phyloP scores from a whole-genome alignment of 192 early-diverging fungal genomes.

The Funneliformis geosporum region DNA sequence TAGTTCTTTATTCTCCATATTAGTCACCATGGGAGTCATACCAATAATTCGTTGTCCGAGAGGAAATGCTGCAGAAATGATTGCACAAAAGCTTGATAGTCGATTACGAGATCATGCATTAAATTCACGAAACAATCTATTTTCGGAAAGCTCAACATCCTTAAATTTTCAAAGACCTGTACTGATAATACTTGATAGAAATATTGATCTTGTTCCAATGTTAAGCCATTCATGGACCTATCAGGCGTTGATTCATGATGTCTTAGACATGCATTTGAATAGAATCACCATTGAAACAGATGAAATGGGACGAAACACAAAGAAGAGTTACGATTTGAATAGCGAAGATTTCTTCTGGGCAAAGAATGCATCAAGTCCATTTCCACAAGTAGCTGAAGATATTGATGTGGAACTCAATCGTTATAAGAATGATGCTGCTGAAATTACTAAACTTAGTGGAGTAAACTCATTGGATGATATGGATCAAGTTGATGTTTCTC shows the following conservation, averaged over 20 bases:
- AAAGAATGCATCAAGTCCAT: constrained; percentile 87
- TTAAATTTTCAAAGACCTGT: constrained; percentile 76
- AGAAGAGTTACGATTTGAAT: constrained; percentile 87
- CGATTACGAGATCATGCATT: constrained; percentile 89
- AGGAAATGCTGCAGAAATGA: constrained; percentile 92
- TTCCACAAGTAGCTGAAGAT: constrained; percentile 96
- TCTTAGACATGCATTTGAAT: constrained; percentile 91
- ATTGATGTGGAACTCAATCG: constrained; percentile 91
- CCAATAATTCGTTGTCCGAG: constrained; percentile 90
- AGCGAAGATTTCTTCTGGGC: constrained; percentile 92
- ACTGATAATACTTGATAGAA: constrained; percentile 88
- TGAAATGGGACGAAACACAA: constrained; percentile 63
- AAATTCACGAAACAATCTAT: constrained; percentile 86
- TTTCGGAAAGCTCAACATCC: constrained; percentile 57
- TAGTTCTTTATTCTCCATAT: constrained; percentile 81
- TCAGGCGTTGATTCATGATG: constrained; percentile 93
- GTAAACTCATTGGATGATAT: constrained; percentile 82
- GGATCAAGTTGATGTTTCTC: constrained; percentile 71
- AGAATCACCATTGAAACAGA: constrained; percentile 70
- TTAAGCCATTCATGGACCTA: constrained; percentile 99
- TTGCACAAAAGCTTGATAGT: constrained; percentile 87
- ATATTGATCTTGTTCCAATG: constrained; percentile 89
- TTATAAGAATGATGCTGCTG: constrained; percentile 94
- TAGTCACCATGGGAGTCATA: constrained; percentile 85
- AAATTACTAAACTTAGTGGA: constrained; percentile 85